Evolutionary conservation across 2,329 filamentous ascomycete species (phyloP).

Genomic region (Stromatinia cepivora): DNA sequence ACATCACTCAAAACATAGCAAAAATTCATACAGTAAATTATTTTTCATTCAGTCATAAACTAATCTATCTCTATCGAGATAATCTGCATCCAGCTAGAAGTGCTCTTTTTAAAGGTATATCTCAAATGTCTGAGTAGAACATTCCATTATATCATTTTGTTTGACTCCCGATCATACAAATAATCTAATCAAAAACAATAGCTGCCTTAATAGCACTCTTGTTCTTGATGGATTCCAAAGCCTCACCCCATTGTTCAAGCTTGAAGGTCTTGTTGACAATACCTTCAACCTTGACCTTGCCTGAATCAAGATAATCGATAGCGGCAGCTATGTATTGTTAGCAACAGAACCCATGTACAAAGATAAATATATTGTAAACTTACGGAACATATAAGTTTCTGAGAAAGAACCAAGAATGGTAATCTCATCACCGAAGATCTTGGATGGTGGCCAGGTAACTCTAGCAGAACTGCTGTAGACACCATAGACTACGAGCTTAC

Average conservation of each 20-base stretch:
- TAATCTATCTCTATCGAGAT: conserved; percentile 7
- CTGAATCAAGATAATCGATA: conserved; percentile 57
- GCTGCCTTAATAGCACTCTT: conserved; percentile 74
- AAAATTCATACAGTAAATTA: background rate
- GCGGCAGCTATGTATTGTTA: conserved; percentile 51
- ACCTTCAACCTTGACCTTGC: conserved; percentile 62
- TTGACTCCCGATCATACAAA: background rate
- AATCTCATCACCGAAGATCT: conserved; percentile 68
- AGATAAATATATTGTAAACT: conserved; percentile 30
- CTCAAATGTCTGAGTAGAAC: background rate
- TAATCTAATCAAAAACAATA: conserved; percentile 62
- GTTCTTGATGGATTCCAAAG: conserved; percentile 67
- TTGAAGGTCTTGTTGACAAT: conserved; percentile 74
- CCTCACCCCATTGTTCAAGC: conserved; percentile 71
- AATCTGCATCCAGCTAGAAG: background rate
- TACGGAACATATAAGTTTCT: conserved; percentile 70
- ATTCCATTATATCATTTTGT: conserved; percentile 6
- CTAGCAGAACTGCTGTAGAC: conserved; percentile 64
- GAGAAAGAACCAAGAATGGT: conserved; percentile 73
- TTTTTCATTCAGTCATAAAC: conserved; percentile 6
- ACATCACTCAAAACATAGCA: background rate
- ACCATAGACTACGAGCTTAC: conserved; percentile 64
- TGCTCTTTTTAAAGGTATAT: conserved; percentile 5
- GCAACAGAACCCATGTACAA: background rate
- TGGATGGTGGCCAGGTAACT: conserved; percentile 68